phyloP scores from a whole-genome alignment of 495 filamentous ascomycete genomes.

The Neurospora terricola region DNA sequence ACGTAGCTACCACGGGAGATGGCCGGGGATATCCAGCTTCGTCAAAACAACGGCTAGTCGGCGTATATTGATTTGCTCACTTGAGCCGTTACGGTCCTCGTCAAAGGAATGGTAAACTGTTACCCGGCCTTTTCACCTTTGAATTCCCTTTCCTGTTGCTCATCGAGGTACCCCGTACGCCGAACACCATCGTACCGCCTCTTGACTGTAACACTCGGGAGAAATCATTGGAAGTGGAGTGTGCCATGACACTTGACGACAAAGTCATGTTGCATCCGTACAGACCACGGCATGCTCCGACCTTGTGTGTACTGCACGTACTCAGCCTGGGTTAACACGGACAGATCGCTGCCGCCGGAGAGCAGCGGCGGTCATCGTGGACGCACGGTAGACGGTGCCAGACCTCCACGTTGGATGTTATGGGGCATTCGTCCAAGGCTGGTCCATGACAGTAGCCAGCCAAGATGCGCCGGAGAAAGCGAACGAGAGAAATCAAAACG shows the following conservation, averaged over 20 bases:
- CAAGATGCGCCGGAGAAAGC: neutral
- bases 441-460: neutral
- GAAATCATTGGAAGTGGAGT: slow-evolving; percentile 14
- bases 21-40: neutral
- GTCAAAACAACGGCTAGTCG: neutral
- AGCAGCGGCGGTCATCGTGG: neutral
- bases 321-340: neutral
- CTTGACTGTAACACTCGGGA: slow-evolving; percentile 11
- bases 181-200: neutral
- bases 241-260: slow-evolving; percentile 12
- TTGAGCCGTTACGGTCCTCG: neutral
- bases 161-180: slow-evolving; percentile 3
- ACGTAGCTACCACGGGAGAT: neutral
- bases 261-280: slow-evolving; percentile 3
- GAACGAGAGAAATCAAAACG: neutral
- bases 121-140: slow-evolving; percentile 13
- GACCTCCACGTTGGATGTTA: neutral
- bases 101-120: neutral
- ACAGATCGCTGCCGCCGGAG: neutral
- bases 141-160: slow-evolving; percentile 4
- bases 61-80: neutral
- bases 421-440: neutral
- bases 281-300: slow-evolving; percentile 13
- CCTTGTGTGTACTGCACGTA: slow-evolving; percentile 3
- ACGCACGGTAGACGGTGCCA: slow-evolving; percentile 8